Conservation (phyloP, 225 moss, liverwort and hornwort species). For the Bryum argenteum region DNA sequence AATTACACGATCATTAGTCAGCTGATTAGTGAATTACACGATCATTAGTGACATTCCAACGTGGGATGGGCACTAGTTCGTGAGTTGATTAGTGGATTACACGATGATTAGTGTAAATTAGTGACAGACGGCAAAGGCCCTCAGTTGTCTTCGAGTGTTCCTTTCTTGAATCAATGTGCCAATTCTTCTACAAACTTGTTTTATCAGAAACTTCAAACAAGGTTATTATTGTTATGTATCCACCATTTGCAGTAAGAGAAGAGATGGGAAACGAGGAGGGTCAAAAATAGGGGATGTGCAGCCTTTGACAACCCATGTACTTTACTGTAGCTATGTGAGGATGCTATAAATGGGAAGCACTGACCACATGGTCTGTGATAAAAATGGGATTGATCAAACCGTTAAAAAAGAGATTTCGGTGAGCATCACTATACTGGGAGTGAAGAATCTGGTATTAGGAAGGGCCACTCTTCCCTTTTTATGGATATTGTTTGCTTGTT, state of each 20-base stretch:
- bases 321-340: too few relatives aligned
- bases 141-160: slow-evolving; percentile 35
- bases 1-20: background rate
- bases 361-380: background rate
- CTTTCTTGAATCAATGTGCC: too few relatives aligned
- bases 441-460: slow-evolving; percentile 5
- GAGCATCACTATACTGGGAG: background rate
- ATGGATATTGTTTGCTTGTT: background rate
- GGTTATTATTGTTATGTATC: too few relatives aligned
- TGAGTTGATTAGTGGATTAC: slow-evolving; percentile 9
- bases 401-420: background rate
- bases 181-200: too few relatives aligned
- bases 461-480: background rate
- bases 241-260: too few relatives aligned
- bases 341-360: too few relatives aligned
- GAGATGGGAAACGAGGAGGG: too few relatives aligned
- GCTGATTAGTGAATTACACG: slow-evolving; percentile 1
- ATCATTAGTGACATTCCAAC: slow-evolving; percentile 8
- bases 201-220: too few relatives aligned
- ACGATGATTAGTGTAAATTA: slow-evolving; percentile 14
- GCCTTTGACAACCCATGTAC: too few relatives aligned
- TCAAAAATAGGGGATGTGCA: too few relatives aligned
- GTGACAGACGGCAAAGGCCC: slow-evolving; percentile 30
- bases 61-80: too few relatives aligned
- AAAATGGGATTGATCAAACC: background rate